Base-by-base conservation (phyloP, 139 green algal species). In the Tetradesmus obliquus region DNA sequence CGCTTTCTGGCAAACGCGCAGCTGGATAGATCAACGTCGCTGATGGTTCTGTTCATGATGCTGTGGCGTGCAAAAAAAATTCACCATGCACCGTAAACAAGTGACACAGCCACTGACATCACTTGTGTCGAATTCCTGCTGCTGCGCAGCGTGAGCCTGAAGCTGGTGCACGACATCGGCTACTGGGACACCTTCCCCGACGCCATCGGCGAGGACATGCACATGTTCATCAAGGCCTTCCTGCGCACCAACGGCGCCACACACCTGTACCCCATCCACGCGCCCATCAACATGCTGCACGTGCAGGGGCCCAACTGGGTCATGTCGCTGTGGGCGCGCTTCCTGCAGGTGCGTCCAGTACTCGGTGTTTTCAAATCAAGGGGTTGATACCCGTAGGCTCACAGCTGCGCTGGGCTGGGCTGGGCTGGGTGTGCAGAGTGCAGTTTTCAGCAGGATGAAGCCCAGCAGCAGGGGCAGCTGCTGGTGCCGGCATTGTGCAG, bases 131-230 rank as follows among this genome's bases (percentile, higher is more conserved):
- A 45, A 45, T 45, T 45, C 32, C 32, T 45, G 32, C 32, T 45
- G 32, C 32, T 45, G 32, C 32, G 32, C 66, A 76, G 66, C 17
- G 13, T 76, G 66, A 76, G 82, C 24, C 20, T 92, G 54, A 81
- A 76, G 54, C 83, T 95, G 76, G 81, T 85, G 45, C 84, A 89
- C 15, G 62, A 84, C 57, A 87, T 95, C 71, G 93, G 89, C 58
- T 95, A 88, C 88, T 93, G 91, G 90, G 93, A 95, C 84, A 93
- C 88, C 66, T 92, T 79, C 60, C 86, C 89, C n/a, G 88, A 93
- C n/a, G 93, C 93, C 32, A 95, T 95, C 22, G 93, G 90, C 62
- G 93, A 95, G 84, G 93, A 95, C 85, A 91, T 93, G 87, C 93
- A 95, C 85, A 92, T 93, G 88, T 95, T 93, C 82, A 85, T 93